A percentile compares a stretch with the other conserved stretches of the same genome.
Evolutionary conservation across 208 protist genomes (phyloP).

Genomic region (Trypanosoma theileri): DNA sequence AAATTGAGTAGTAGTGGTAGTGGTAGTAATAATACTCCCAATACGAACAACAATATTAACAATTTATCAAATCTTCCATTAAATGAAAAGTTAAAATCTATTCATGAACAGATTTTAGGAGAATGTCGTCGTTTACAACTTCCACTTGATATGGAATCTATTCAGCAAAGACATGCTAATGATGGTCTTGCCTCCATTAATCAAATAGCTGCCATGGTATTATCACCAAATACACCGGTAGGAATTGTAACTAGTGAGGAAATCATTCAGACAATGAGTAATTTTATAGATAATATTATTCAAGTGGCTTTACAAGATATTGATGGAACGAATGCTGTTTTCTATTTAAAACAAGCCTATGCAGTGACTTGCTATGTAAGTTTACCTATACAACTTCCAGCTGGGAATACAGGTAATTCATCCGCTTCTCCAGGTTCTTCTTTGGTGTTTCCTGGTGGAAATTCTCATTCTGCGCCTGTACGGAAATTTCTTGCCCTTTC

Average conservation of each 20-base stretch:
- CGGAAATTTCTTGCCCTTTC: slow-evolving; percentile 63
- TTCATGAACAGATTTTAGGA: slow-evolving; percentile 64
- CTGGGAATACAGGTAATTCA: background rate
- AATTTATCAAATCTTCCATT: slow-evolving; percentile 41
- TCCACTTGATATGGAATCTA: slow-evolving; percentile 61
- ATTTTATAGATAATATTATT: slow-evolving; percentile 81
- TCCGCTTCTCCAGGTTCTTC: slow-evolving; percentile 6
- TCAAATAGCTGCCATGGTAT: slow-evolving; percentile 80
- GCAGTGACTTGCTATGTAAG: slow-evolving; percentile 74
- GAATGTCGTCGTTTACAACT: slow-evolving; percentile 69
- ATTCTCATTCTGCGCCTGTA: slow-evolving; percentile 6
- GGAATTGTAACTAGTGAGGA: slow-evolving; percentile 44
- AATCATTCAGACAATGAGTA: slow-evolving; percentile 66
- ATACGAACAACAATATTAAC: slow-evolving; percentile 29
- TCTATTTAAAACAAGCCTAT: slow-evolving; percentile 84
- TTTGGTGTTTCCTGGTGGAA: slow-evolving; percentile 5
- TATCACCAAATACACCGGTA: slow-evolving; percentile 51
- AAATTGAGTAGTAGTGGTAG: slow-evolving; percentile 20
- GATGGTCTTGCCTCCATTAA: slow-evolving; percentile 86
- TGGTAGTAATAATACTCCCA: slow-evolving; percentile 26
- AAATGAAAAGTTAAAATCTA: slow-evolving; percentile 60
- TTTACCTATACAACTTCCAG: slow-evolving; percentile 43
- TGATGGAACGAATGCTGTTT: slow-evolving; percentile 65
- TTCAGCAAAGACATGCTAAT: slow-evolving; percentile 77
- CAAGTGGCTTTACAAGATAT: slow-evolving; percentile 70